Conservation (phyloP, 257 asterid genomes). For the Solanum peruvianum region DNA sequence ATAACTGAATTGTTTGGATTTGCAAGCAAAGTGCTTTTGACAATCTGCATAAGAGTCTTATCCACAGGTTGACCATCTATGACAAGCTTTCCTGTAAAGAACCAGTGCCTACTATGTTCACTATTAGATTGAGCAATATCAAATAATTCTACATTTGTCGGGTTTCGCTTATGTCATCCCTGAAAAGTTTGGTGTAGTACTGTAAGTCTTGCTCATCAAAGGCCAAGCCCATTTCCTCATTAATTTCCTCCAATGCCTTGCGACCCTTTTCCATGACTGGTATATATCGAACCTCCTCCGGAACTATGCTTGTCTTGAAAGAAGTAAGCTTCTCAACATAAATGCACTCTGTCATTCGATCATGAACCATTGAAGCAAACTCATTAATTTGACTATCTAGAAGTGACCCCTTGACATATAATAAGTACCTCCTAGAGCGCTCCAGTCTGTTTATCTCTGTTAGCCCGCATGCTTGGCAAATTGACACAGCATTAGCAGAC, state of each 20-base stretch:
- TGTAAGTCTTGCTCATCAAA: conserved; percentile 92
- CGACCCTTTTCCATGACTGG: conserved; percentile 94
- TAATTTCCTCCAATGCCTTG: conserved; percentile 81
- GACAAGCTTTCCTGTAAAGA: conserved; percentile 73
- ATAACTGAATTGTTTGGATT: conserved; percentile 89
- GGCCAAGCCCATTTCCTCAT: conserved; percentile 80
- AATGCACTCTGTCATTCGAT: conserved; percentile 87
- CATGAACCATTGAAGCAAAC: conserved; percentile 75
- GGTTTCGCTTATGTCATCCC: conserved; percentile 74
- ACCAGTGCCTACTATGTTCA: conserved; percentile 98
- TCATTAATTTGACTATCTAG: conserved; percentile 51
- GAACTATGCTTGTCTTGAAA: conserved; percentile 52
- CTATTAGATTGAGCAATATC: conserved; percentile 98
- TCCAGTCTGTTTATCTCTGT: conserved; percentile 66
- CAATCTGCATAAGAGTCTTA: conserved; percentile 86
- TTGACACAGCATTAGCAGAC: conserved; percentile 92
- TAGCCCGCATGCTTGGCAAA: conserved; percentile 83
- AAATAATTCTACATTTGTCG: conserved; percentile 83
- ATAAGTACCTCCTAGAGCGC: conserved; percentile 71
- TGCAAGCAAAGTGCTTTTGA: conserved; percentile 68
- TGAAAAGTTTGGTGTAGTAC: conserved; percentile 79
- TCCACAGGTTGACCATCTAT: conserved; percentile 65
- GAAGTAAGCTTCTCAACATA: conserved; percentile 62
- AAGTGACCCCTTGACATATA: conserved; percentile 35
- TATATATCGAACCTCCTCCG: conserved; percentile 58